A percentile compares a stretch with the other conserved stretches of the same genome.
phyloP scores from a whole-genome alignment of 352 stramenopile genomes.

The Elongisporangium undulatum region DNA sequence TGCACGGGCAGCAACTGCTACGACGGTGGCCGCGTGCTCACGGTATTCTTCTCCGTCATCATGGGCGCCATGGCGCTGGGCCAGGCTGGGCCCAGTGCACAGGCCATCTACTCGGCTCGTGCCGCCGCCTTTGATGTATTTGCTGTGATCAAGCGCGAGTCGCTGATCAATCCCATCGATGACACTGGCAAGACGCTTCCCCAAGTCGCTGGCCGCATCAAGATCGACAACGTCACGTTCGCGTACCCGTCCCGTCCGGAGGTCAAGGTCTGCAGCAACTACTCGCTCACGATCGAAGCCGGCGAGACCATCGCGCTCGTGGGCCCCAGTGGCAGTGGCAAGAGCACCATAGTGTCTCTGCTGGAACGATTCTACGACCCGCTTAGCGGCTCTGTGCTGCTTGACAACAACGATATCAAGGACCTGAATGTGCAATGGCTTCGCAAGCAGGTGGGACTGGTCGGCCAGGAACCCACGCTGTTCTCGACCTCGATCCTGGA shows the following conservation, averaged over 20 bases:
- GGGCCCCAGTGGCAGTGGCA: constrained; percentile 56
- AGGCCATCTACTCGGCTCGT: constrained; percentile 55
- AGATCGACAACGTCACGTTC: constrained; percentile 85
- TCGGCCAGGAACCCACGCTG: constrained; percentile 75
- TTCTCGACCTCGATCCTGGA: constrained; percentile 38
- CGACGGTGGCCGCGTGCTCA: constrained; percentile 59
- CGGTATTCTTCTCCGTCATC: constrained; percentile 68
- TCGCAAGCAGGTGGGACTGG: constrained; percentile 78
- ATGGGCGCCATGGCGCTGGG: constrained; percentile 72
- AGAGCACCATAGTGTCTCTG: constrained; percentile 90
- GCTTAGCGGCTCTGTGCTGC: constrained; percentile 23
- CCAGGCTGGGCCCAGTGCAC: constrained; percentile 50
- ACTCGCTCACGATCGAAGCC: constrained; percentile 49
- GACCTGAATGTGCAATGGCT: constrained; percentile 81
- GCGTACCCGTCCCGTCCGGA: constrained; percentile 56
- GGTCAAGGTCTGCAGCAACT: constrained; percentile 53
- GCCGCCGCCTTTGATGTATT: constrained; percentile 64
- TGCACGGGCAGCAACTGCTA: constrained; percentile 45
- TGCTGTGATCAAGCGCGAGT: constrained; percentile 49
- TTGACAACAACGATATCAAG: constrained; percentile 46
- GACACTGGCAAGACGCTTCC: constrained; percentile 26
- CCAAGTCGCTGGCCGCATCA: constrained; percentile 39
- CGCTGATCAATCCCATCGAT: constrained; percentile 46
- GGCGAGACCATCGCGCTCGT: constrained; percentile 69
- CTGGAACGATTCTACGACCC: constrained; percentile 95